Base-by-base conservation (phyloP, 371 early-diverging fungal species). In the Saksenaea vasiformis region DNA sequence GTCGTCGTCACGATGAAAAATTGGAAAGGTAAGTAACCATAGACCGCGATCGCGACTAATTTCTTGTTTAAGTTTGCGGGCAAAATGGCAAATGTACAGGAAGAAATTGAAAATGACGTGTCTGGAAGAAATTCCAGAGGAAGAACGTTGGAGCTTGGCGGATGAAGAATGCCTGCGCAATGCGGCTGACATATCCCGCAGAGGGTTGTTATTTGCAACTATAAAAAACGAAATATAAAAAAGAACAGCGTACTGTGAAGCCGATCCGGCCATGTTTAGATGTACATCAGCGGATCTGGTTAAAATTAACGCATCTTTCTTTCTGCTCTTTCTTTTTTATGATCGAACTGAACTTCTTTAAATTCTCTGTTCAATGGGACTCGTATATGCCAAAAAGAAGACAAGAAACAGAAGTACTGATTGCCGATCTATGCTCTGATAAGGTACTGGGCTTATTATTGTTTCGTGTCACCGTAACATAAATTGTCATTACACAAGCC, bases 81-180 rank as follows among this genome's bases (percentile, higher is more conserved):
- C 71, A 34, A 74, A 74, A 17, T 62, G 71, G 1, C 37, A 58
- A 10, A 47, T 51, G 28, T 74, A 61, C 56, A 74, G 71, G 54
- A 68, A 67, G 47, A 68, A 64, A 15, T 27, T 71, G 27, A 70
- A 69, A 17, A 36, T 28, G 4, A 41, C 54, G 17, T 66, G 66
- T 8, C 54, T 76, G 17, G 64, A 67, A 5, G 64, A 66, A 15
- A 72, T 76, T 34, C 70, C 76, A 5, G 58, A 66, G 31, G 67
- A 70, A 35, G 68, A 76, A 22, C 65, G 73, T 4, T 76, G 76
- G 76, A 64, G 59, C 31, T 51, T 64, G 39, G 69, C 66, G 19
- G 72, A 75, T 43, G 76, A 75, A 27, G 44, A 67, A 26, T 10
- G 56, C 11, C 51, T 72, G 35, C 67, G 62, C 13, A 28, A 62